Conservation (phyloP, 2,329 filamentous ascomycete genomes). For the Cercospora sp. region DNA sequence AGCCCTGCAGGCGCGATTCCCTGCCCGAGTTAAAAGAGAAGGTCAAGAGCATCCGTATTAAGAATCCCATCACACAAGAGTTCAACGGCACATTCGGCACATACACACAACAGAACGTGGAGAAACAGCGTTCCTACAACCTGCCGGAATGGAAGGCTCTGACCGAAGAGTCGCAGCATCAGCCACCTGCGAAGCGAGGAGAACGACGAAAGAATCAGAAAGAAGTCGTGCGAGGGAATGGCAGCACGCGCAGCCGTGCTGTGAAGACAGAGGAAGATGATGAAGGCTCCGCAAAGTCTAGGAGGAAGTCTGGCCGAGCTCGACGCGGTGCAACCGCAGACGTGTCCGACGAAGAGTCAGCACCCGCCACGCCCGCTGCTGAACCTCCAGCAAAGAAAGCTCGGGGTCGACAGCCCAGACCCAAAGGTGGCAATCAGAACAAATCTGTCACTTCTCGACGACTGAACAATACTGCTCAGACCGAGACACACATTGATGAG, state of each 20-base stretch:
- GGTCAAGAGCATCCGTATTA: slow-evolving; percentile 87
- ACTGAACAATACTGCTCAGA: slow-evolving; percentile 79
- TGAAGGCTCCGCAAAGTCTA: slow-evolving; percentile 41
- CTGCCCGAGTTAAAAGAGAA: slow-evolving; percentile 78
- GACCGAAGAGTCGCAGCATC: slow-evolving; percentile 92
- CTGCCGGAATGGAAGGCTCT: slow-evolving; percentile 92
- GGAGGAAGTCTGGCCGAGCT: slow-evolving; percentile 53
- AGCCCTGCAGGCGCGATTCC: slow-evolving; percentile 58
- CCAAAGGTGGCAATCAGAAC: slow-evolving; percentile 53
- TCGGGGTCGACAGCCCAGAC: slow-evolving; percentile 54
- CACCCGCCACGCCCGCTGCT: slow-evolving; percentile 36
- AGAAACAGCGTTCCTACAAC: slow-evolving; percentile 95
- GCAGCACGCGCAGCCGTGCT: slow-evolving; percentile 34
- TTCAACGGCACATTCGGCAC: slow-evolving; percentile 95
- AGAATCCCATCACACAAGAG: slow-evolving; percentile 96
- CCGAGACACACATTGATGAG: slow-evolving; percentile 79
- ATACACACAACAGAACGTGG: slow-evolving; percentile 95
- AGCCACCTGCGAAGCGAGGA: slow-evolving; percentile 87
- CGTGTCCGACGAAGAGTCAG: slow-evolving; percentile 34
- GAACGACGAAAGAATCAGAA: slow-evolving; percentile 67
- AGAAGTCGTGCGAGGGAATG: slow-evolving; percentile 44
- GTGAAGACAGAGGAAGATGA: slow-evolving; percentile 30
- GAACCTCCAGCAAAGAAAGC: slow-evolving; percentile 54
- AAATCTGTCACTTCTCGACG: slow-evolving; percentile 81
- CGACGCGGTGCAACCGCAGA: slow-evolving; percentile 41